Conservation (phyloP, 2,329 filamentous ascomycete species). For the Colletotrichum falcatum region DNA sequence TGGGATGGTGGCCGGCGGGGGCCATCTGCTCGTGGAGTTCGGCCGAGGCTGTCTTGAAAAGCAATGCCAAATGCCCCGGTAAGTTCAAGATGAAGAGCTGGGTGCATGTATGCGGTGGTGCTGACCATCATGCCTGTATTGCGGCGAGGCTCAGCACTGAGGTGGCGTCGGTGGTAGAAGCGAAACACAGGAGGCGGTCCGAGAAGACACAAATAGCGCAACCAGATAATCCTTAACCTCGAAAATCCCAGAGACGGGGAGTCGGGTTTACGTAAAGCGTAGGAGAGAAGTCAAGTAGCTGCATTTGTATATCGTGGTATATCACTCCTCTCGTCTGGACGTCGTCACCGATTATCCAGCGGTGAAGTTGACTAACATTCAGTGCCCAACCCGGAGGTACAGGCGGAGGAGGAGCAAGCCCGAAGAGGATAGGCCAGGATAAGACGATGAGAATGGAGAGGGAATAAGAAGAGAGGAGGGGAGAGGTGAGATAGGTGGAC, state of each 20-base stretch:
- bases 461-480: constrained; percentile 2
- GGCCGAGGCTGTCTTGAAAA: not conserved
- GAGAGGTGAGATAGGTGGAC: not conserved
- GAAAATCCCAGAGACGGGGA: not conserved
- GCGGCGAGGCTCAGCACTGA: constrained; percentile 34
- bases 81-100: not conserved
- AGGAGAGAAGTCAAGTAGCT: not conserved
- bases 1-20: not conserved
- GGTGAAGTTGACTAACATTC: constrained; percentile 8
- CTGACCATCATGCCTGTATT: constrained; percentile 28
- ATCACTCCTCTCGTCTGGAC: not conserved
- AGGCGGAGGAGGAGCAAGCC: constrained; percentile 21
- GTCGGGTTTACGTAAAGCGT: not conserved
- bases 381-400: constrained; percentile 13
- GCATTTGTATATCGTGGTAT: not conserved
- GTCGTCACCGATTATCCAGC: constrained; percentile 1
- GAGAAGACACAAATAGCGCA: constrained; percentile 25
- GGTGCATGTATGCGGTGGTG: constrained; percentile 15
- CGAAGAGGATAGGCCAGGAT: constrained; percentile 2
- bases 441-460: not conserved
- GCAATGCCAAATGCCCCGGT: not conserved
- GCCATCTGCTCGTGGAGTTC: not conserved
- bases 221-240: constrained; percentile 22
- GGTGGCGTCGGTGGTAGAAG: constrained; percentile 18
- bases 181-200: constrained; percentile 26